A percentile compares a stretch with the other conserved stretches of the same genome.
Conservation (phyloP, 1,139 yeast genomes). For the Hyphopichia fennica region DNA sequence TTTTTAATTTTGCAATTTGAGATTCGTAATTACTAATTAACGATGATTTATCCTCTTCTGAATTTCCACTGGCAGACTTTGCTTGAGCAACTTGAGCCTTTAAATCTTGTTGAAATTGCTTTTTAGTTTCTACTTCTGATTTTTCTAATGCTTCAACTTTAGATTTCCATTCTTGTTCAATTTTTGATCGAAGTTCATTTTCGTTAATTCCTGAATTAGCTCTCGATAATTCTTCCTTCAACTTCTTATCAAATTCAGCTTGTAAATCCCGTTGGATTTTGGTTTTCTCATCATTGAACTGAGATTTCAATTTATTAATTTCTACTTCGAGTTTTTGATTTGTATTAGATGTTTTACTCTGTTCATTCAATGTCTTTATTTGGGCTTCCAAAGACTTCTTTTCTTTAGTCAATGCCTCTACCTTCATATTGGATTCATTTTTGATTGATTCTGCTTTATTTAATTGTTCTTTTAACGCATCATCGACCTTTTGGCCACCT, state of each 20-base stretch:
- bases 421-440: slow-evolving; percentile 9
- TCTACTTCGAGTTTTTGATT: slow-evolving; percentile 15
- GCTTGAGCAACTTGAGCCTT: slow-evolving; percentile 9
- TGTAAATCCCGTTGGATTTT: slow-evolving; percentile 11
- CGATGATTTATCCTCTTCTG: slow-evolving; percentile 7
- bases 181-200: slow-evolving; percentile 10
- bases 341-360: background rate
- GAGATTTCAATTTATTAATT: slow-evolving; percentile 8
- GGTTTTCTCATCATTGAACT: slow-evolving; percentile 10
- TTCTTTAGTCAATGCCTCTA: slow-evolving; percentile 10
- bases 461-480: slow-evolving; percentile 10
- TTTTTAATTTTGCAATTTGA: slow-evolving; percentile 25
- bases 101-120: slow-evolving; percentile 14
- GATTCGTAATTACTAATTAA: slow-evolving; percentile 17
- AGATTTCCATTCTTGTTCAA: slow-evolving; percentile 13
- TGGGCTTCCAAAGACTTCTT: slow-evolving; percentile 12
- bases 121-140: slow-evolving; percentile 17
- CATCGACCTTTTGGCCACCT: slow-evolving; percentile 5
- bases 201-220: slow-evolving; percentile 2
- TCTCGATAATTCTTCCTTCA: slow-evolving; percentile 15
- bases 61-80: slow-evolving; percentile 6
- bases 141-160: slow-evolving; percentile 19
- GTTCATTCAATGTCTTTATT: slow-evolving; percentile 13
- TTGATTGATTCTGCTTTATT: slow-evolving; percentile 14
- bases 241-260: slow-evolving; percentile 11